Percentiles rank a stretch among this genome's conserved stretches.
Evolutionary conservation across 2,329 filamentous ascomycete species (phyloP).

Genomic region (Colletotrichum sojae): DNA sequence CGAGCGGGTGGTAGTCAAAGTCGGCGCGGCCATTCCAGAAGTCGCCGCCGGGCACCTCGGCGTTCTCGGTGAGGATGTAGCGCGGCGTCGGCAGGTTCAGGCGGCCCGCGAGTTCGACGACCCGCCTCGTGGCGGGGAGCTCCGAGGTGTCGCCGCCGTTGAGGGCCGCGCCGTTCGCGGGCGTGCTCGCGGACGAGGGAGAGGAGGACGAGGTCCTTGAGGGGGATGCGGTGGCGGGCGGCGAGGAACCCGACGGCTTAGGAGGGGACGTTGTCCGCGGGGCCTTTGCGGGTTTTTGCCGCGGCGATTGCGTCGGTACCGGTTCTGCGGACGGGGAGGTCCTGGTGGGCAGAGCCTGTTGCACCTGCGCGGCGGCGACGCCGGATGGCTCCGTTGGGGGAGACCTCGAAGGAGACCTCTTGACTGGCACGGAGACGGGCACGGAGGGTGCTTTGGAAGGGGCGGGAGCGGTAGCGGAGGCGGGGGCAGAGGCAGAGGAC

Average conservation of each 20-base stretch:
- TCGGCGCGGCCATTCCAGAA: constrained; percentile 55
- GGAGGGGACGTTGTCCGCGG: constrained; percentile 22
- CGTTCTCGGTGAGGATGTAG: constrained; percentile 50
- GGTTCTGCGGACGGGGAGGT: not conserved
- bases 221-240: not conserved
- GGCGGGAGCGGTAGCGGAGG: not conserved
- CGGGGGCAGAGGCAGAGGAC: not conserved
- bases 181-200: not conserved
- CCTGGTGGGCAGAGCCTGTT: not conserved
- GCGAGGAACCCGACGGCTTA: not conserved
- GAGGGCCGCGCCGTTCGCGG: constrained; percentile 1
- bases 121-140: constrained; percentile 44
- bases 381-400: not conserved
- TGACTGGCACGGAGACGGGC: constrained; percentile 11
- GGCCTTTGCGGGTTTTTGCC: constrained; percentile 29
- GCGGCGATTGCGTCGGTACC: not conserved
- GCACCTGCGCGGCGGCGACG: not conserved
- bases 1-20: constrained; percentile 49
- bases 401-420: constrained; percentile 1
- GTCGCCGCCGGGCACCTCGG: constrained; percentile 26
- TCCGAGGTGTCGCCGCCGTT: not conserved
- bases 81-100: constrained; percentile 52
- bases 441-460: not conserved
- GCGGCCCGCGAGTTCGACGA: constrained; percentile 50
- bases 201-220: not conserved